phyloP scores from a whole-genome alignment of 495 filamentous ascomycete genomes.

The Penicillium cinerascens region DNA sequence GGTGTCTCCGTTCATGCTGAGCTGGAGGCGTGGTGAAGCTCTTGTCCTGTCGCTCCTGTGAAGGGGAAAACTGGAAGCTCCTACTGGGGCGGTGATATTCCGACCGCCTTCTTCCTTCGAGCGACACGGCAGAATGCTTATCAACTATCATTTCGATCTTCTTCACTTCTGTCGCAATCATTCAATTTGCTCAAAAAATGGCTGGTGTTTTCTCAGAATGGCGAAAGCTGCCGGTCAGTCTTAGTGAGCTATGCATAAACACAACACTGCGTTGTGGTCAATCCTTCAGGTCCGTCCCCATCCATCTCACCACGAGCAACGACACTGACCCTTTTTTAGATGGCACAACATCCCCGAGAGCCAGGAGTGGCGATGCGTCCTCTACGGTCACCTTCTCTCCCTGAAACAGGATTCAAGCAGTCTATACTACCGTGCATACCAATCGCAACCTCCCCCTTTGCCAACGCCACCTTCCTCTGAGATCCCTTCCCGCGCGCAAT shows the following conservation, averaged over 20 bases:
- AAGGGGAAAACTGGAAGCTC: conserved; percentile 31
- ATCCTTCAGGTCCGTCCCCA: conserved; percentile 64
- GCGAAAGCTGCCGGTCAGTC: conserved; percentile 73
- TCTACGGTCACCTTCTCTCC: conserved; percentile 79
- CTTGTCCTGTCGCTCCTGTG: conserved; percentile 10
- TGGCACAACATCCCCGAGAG: conserved; percentile 74
- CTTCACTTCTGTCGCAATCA: background rate
- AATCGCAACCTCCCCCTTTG: conserved; percentile 1
- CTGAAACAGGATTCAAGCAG: conserved; percentile 75
- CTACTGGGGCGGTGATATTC: conserved; percentile 10
- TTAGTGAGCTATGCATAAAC: conserved; percentile 83
- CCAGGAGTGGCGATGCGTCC: conserved; percentile 87
- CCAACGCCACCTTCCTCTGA: conserved; percentile 28
- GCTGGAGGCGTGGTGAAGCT: conserved; percentile 21
- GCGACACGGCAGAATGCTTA: conserved; percentile 23
- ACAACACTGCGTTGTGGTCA: conserved; percentile 90
- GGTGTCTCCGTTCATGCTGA: conserved; percentile 82
- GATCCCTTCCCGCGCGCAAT: conserved; percentile 26
- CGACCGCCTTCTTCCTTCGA: conserved; percentile 26
- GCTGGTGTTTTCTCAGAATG: conserved; percentile 55
- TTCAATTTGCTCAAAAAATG: conserved; percentile 17
- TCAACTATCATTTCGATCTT: background rate
- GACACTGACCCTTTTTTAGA: conserved; percentile 39
- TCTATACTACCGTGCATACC: conserved; percentile 70
- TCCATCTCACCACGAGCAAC: background rate